Evolutionary conservation across 345 rosid species (phyloP).

Genomic region (Combretum micranthum): DNA sequence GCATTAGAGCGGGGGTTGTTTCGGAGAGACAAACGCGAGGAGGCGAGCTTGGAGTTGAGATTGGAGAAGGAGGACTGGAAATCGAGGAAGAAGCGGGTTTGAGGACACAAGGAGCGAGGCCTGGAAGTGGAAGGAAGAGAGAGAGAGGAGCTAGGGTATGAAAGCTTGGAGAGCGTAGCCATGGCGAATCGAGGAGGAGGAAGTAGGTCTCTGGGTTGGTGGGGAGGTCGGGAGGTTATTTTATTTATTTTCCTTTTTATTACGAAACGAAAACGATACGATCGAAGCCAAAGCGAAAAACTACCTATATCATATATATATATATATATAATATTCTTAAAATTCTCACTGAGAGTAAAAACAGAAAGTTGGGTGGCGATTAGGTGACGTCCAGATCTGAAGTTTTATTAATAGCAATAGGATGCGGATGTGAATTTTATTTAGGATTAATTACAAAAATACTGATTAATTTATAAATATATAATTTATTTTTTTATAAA

Average conservation of each 20-base stretch:
- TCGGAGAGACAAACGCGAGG: slow-evolving; percentile 42
- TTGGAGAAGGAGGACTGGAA: slow-evolving; percentile 17
- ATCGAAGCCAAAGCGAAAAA: slow-evolving; percentile 11
- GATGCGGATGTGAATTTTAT: too few species aligned
- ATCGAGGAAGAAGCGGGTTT: slow-evolving; percentile 21
- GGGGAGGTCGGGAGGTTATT: background rate
- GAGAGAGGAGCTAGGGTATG: slow-evolving; percentile 31
- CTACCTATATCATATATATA: too few species aligned
- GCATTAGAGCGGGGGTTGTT: slow-evolving; percentile 16
- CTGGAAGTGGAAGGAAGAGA: slow-evolving; percentile 24
- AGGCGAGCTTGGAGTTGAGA: slow-evolving; percentile 32
- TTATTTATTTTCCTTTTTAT: background rate
- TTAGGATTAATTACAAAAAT: too few species aligned
- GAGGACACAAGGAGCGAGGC: slow-evolving; percentile 31
- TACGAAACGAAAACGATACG: slow-evolving; percentile 10
- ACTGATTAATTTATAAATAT: too few species aligned
- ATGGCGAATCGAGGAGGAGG: too few species aligned
- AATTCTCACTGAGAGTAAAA: too few species aligned
- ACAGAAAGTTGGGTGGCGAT: too few species aligned
- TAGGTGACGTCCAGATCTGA: too few species aligned
- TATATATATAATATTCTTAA: too few species aligned
- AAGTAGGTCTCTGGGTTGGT: background rate
- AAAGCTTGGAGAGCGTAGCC: slow-evolving; percentile 82
- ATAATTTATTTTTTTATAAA: too few species aligned
- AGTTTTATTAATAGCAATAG: too few species aligned